phyloP scores from a whole-genome alignment of 2,329 filamentous ascomycete species.

The Pseudocercospora vitis region DNA sequence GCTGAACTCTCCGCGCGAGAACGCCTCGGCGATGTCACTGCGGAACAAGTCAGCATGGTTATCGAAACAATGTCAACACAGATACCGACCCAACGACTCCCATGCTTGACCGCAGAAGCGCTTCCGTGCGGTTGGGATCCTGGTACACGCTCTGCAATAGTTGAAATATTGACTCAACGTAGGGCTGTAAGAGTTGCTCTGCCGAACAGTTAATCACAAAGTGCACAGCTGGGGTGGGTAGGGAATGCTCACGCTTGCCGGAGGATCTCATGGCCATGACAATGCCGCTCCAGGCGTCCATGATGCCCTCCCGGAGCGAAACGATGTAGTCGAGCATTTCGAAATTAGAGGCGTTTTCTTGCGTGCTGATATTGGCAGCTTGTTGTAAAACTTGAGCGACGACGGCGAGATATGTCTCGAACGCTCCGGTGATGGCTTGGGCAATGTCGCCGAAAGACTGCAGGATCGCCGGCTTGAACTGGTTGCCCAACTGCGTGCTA shows the following conservation, averaged over 20 bases:
- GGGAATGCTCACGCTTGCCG: constrained; percentile 63
- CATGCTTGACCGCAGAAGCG: constrained; percentile 90
- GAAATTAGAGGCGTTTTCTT: constrained; percentile 63
- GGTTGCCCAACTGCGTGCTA: constrained; percentile 84
- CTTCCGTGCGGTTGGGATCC: constrained; percentile 87
- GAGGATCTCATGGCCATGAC: constrained; percentile 89
- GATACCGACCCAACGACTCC: constrained; percentile 84
- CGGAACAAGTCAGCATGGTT: constrained; percentile 39
- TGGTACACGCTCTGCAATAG: constrained; percentile 77
- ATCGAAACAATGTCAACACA: constrained; percentile 3
- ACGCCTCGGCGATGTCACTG: constrained; percentile 91
- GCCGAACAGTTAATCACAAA: constrained; percentile 32
- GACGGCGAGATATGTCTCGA: constrained; percentile 88
- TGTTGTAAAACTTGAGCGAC: constrained; percentile 94
- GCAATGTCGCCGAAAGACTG: constrained; percentile 98
- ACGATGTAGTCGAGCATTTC: constrained; percentile 98
- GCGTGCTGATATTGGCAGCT: constrained; percentile 73
- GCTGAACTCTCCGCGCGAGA: constrained; percentile 83
- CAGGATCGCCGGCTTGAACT: constrained; percentile 96
- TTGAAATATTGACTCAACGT: constrained; percentile 81
- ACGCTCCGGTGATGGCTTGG: constrained; percentile 85
- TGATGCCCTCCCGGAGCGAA: constrained; percentile 92
- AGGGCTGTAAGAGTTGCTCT: constrained; percentile 73
- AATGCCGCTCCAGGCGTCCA: constrained; percentile 98
- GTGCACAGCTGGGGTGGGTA: neutral